These are phyloP conservation scores for Aeschynomene evenia DNA, from an alignment of 306 rosid species.

Conservation along the genomic window DNA sequence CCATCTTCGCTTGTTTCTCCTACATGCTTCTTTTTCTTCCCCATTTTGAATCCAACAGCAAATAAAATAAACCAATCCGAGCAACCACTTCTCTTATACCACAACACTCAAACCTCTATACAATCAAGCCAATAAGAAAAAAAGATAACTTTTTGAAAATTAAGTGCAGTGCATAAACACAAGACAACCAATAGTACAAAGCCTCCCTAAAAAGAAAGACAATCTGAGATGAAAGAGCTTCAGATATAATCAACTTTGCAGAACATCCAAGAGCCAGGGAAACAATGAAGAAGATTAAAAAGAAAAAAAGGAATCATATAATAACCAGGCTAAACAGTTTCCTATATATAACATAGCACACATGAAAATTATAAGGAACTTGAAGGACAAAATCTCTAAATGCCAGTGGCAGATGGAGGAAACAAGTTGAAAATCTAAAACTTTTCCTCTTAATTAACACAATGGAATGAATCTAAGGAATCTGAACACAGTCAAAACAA, in stretches of 20 bases:
- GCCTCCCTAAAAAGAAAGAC: slow-evolving; percentile 15
- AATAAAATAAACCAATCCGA: slow-evolving; percentile 18
- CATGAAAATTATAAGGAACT: neutral
- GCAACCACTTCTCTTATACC: slow-evolving; percentile 17
- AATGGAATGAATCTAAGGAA: neutral
- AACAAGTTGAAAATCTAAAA: slow-evolving; percentile 31
- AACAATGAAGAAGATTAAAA: neutral
- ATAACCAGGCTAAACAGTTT: slow-evolving; percentile 3
- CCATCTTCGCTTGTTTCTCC: slow-evolving; percentile 46
- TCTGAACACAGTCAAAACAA: slow-evolving; percentile 18
- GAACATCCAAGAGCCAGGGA: slow-evolving; percentile 21
- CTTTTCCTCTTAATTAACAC: slow-evolving; percentile 9
- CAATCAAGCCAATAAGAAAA: slow-evolving; percentile 23
- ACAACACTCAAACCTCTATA: slow-evolving; percentile 34
- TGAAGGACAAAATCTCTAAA: slow-evolving; percentile 3
- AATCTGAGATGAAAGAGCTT: slow-evolving; percentile 4
- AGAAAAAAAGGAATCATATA: neutral
- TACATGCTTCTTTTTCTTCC: slow-evolving; percentile 64
- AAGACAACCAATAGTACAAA: slow-evolving; percentile 26
- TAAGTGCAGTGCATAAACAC: slow-evolving; percentile 20
- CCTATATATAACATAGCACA: slow-evolving; percentile 6
- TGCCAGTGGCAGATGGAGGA: neutral
- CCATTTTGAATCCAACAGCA: slow-evolving; percentile 53
- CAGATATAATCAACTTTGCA: slow-evolving; percentile 18
- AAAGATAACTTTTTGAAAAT: slow-evolving; percentile 2